phyloP scores from a whole-genome alignment of 352 stramenopile species.

The Pythium phragmitis region DNA sequence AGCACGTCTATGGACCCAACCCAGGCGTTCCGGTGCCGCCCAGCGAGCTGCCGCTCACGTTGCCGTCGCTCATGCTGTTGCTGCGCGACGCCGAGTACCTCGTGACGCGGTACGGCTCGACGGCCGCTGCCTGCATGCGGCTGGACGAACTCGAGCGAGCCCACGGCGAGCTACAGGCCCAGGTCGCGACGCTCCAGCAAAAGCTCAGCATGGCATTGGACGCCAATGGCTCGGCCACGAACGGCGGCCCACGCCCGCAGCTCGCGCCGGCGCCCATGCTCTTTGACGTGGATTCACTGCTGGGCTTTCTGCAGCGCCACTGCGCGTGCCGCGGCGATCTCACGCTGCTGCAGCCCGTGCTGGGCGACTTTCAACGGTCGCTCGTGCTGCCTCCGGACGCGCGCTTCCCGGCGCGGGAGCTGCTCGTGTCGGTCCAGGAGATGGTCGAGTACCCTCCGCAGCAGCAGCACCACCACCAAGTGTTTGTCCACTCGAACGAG shows the following conservation, averaged over 20 bases:
- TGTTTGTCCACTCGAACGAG: conserved; percentile 6
- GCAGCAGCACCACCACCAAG: background rate
- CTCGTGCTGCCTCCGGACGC: conserved; percentile 20
- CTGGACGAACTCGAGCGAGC: conserved; percentile 35
- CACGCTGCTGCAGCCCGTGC: conserved; percentile 23
- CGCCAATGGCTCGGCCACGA: background rate
- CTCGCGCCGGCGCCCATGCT: conserved; percentile 5
- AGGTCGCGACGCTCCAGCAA: conserved; percentile 31
- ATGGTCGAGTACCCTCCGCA: conserved; percentile 10
- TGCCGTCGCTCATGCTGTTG: conserved; percentile 28
- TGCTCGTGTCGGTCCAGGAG: conserved; percentile 26
- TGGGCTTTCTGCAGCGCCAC: conserved; percentile 34
- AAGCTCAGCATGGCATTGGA: conserved; percentile 27
- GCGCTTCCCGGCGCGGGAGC: conserved; percentile 19
- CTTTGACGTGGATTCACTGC: conserved; percentile 26
- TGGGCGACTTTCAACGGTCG: conserved; percentile 26
- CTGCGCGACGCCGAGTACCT: conserved; percentile 41
- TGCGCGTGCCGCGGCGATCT: conserved; percentile 38
- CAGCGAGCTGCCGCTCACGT: conserved; percentile 15
- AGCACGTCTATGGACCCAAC: background rate
- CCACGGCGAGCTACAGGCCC: conserved; percentile 24
- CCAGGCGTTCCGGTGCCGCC: background rate
- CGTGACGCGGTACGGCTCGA: conserved; percentile 34
- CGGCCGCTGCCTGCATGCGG: conserved; percentile 26
- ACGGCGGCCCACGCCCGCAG: background rate